phyloP scores from a whole-genome alignment of 2,329 filamentous ascomycete genomes.

The Diplocarpon mali region DNA sequence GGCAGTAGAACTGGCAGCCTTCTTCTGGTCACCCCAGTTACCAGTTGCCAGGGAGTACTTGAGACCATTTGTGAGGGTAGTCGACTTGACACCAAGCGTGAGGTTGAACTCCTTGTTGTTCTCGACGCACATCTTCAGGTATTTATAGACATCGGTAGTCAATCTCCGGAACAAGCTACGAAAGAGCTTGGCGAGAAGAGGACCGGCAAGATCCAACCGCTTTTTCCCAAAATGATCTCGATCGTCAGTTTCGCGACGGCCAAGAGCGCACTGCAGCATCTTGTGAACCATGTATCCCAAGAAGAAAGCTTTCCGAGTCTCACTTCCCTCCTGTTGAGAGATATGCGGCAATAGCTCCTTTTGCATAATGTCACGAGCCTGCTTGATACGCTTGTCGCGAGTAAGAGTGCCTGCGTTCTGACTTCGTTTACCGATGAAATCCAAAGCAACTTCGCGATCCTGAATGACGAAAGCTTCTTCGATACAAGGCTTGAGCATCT shows the following conservation, averaged over 20 bases:
- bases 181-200: slow-evolving; percentile 92
- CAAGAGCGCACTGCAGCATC: slow-evolving; percentile 83
- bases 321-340: slow-evolving; percentile 85
- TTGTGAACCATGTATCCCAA: slow-evolving; percentile 98
- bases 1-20: slow-evolving; percentile 85
- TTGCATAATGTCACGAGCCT: slow-evolving; percentile 87
- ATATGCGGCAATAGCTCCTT: slow-evolving; percentile 97
- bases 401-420: slow-evolving; percentile 57
- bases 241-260: slow-evolving; percentile 87
- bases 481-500: slow-evolving; percentile 94
- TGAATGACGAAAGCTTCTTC: slow-evolving; percentile 96
- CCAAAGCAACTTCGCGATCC: slow-evolving; percentile 84
- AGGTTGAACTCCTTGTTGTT: slow-evolving; percentile 81
- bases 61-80: slow-evolving; percentile 82
- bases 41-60: slow-evolving; percentile 96
- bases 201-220: slow-evolving; percentile 87
- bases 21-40: slow-evolving; percentile 99
- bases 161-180: slow-evolving; percentile 83
- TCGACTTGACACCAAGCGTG: slow-evolving; percentile 80
- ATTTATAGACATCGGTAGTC: slow-evolving; percentile 80
- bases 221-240: slow-evolving; percentile 99
- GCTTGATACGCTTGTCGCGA: slow-evolving; percentile 79
- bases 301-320: slow-evolving; percentile 96
- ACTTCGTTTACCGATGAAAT: slow-evolving; percentile 91
- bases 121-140: slow-evolving; percentile 87